A percentile compares a stretch with the other conserved stretches of the same genome.
Conservation (phyloP, 2,329 filamentous ascomycete genomes). For the Aphanocladium album region DNA sequence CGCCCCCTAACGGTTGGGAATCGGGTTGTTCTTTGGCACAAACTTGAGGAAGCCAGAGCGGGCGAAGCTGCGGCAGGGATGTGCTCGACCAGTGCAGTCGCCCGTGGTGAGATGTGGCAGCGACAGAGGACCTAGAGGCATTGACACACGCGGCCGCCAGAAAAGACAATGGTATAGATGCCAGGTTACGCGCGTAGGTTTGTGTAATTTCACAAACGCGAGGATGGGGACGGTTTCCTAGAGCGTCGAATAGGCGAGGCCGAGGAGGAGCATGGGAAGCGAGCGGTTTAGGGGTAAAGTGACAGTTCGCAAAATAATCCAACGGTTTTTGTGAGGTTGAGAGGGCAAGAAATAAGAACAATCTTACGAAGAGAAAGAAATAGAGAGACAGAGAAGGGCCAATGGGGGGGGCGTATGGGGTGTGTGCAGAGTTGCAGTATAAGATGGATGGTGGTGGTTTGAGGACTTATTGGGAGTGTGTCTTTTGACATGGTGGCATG, state of each 20-base stretch:
- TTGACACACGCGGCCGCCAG: neutral
- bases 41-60: slow-evolving; percentile 1
- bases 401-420: neutral
- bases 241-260: neutral
- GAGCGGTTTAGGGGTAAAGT: neutral
- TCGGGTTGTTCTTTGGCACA: slow-evolving; percentile 1
- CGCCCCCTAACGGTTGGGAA: neutral
- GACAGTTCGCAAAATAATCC: neutral
- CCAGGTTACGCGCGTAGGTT: neutral
- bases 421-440: neutral
- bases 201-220: neutral
- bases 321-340: neutral
- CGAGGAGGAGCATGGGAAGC: neutral
- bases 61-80: neutral
- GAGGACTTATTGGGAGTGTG: neutral
- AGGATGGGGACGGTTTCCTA: neutral
- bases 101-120: slow-evolving; percentile 2
- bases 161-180: neutral
- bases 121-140: slow-evolving; percentile 1
- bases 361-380: neutral
- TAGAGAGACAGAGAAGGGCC: neutral
- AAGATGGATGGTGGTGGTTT: neutral
- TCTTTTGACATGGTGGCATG: neutral
- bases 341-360: neutral
- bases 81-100: slow-evolving; percentile 1